These are phyloP conservation scores for Spongiforma sp. DNA, from an alignment of 1,284 basidiomycete species.

Conservation along the genomic window DNA sequence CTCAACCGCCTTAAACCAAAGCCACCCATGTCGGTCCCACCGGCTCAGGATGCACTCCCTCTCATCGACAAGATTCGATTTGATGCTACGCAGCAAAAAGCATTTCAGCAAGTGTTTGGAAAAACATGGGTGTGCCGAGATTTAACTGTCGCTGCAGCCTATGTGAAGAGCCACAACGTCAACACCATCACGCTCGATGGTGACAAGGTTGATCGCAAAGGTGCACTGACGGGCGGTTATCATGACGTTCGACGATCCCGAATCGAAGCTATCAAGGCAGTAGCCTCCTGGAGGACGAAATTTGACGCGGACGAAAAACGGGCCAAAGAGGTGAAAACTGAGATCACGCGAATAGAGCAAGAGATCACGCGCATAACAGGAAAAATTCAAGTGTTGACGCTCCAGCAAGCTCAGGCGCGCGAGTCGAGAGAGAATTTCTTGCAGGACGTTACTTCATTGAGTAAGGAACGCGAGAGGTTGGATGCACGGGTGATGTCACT, in stretches of 20 bases:
- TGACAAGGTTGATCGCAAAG: conserved; percentile 97
- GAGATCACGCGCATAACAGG: conserved; percentile 84
- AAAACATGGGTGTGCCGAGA: conserved; percentile 96
- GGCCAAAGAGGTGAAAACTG: conserved; percentile 75
- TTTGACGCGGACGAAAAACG: conserved; percentile 70
- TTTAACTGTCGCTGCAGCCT: conserved; percentile 91
- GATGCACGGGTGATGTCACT: conserved; percentile 67
- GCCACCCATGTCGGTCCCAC: conserved; percentile 62
- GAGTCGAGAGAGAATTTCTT: conserved; percentile 72
- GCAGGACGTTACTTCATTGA: conserved; percentile 66
- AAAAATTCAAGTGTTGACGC: conserved; percentile 72
- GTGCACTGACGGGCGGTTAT: conserved; percentile 94
- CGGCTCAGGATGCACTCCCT: conserved; percentile 88
- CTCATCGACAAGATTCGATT: conserved; percentile 86
- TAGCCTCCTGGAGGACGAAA: conserved; percentile 80
- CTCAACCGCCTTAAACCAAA: conserved; percentile 94
- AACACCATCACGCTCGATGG: conserved; percentile 98
- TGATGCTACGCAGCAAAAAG: conserved; percentile 74
- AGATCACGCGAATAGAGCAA: conserved; percentile 81
- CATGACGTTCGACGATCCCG: conserved; percentile 92
- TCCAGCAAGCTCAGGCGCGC: conserved; percentile 74
- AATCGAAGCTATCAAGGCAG: conserved; percentile 84
- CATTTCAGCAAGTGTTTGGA: conserved; percentile 98
- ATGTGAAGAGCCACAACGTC: conserved; percentile 93
- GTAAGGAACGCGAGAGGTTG: conserved; percentile 76